These are phyloP conservation scores for Spathaspora sp. DNA, from an alignment of 1,139 yeast genomes.

Conservation along the genomic window DNA sequence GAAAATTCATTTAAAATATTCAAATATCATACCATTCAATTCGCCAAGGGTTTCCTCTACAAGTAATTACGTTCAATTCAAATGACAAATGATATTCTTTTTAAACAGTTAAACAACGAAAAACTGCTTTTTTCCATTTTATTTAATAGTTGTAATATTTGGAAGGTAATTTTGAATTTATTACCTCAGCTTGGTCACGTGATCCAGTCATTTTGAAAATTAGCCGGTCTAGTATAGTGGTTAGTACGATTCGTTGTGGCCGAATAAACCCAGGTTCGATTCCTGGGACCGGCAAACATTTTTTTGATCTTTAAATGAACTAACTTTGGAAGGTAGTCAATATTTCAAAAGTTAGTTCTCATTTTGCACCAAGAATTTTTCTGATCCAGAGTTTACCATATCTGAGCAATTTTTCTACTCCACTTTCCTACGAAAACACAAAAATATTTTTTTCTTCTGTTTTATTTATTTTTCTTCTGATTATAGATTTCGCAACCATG, in stretches of 20 bases:
- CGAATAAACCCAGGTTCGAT: slow-evolving; percentile 15
- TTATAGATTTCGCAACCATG: neutral
- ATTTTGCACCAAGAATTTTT: too few relatives aligned
- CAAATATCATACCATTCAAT: too few relatives aligned
- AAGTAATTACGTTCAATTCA: too few relatives aligned
- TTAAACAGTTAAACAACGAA: too few relatives aligned
- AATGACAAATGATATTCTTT: too few relatives aligned
- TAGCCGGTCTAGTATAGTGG: slow-evolving; percentile 15
- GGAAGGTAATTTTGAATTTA: too few relatives aligned
- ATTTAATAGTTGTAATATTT: too few relatives aligned
- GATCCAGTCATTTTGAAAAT: neutral
- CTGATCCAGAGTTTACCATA: too few relatives aligned
- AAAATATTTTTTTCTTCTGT: neutral
- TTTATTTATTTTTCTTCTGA: neutral
- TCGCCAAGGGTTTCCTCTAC: too few relatives aligned
- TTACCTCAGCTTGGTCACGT: neutral
- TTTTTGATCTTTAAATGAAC: neutral
- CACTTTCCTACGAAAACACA: neutral
- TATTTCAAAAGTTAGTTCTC: neutral
- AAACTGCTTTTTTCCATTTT: neutral
- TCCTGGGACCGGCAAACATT: slow-evolving; percentile 13
- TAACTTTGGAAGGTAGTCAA: neutral
- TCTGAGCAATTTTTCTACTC: neutral
- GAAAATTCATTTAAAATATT: too few relatives aligned
- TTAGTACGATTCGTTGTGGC: slow-evolving; percentile 15